Conservation (phyloP, 164 flowering plant species). For the Cinnamomum micranthum region DNA sequence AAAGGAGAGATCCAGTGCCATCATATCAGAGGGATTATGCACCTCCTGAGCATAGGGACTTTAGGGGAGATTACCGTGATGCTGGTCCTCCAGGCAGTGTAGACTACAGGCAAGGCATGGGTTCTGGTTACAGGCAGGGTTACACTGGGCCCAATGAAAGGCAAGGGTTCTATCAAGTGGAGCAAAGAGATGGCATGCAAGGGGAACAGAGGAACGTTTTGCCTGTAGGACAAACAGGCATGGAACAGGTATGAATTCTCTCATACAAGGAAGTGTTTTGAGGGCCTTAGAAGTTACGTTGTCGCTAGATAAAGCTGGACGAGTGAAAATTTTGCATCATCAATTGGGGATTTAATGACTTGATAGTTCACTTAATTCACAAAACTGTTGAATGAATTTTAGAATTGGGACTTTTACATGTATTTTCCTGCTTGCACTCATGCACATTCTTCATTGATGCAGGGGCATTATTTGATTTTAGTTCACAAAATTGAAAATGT, state of each 20-base stretch:
- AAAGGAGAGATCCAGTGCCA: constrained; percentile 17
- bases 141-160: constrained; percentile 22
- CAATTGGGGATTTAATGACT: no score
- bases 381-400: no score
- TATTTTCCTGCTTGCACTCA: no score
- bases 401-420: no score
- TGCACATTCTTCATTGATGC: no score
- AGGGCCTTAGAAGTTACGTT: no score
- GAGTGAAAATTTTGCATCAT: no score
- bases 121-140: constrained; percentile 22
- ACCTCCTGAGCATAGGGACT: constrained; percentile 21
- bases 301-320: no score
- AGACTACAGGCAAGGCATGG: constrained; percentile 25
- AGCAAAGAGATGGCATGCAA: constrained; percentile 19
- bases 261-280: no score
- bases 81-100: constrained; percentile 14
- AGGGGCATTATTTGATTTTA: no score
- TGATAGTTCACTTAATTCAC: no score
- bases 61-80: constrained; percentile 19
- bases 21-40: constrained; percentile 24
- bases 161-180: constrained; percentile 21
- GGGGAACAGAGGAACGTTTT: constrained; percentile 24
- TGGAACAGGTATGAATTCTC: constrained; percentile 21
- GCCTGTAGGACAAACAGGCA: constrained; percentile 17
- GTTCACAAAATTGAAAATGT: no score